A percentile compares a stretch with the other conserved stretches of the same genome.
Conservation (phyloP, 768 basidiomycete species). For the Daedalea quercina region DNA sequence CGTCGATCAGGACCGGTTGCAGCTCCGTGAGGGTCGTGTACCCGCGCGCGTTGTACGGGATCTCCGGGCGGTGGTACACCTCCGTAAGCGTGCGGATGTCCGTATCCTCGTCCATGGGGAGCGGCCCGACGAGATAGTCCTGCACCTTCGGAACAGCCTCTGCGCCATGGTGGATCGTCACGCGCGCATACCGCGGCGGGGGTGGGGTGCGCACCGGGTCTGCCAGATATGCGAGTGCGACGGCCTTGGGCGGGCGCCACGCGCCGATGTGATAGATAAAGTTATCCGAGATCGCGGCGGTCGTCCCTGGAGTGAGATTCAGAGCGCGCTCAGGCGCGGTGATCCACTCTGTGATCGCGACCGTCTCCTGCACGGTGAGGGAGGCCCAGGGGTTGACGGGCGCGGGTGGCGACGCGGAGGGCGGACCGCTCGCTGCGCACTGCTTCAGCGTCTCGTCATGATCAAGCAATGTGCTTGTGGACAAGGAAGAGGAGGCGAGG, state of each 20-base stretch:
- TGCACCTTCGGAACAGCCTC: conserved; percentile 33
- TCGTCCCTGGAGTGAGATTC: conserved; percentile 43
- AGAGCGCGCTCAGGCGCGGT: conserved; percentile 31
- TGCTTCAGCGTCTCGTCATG: conserved; percentile 17
- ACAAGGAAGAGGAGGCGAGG: not conserved
- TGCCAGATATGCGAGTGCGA: conserved; percentile 40
- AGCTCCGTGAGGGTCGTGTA: conserved; percentile 26
- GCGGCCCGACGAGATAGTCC: conserved; percentile 54
- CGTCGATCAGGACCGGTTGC: conserved; percentile 23
- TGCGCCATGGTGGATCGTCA: conserved; percentile 46
- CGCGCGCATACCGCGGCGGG: conserved; percentile 38
- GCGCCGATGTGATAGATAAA: conserved; percentile 43
- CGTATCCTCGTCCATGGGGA: conserved; percentile 38
- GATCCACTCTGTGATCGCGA: conserved; percentile 41
- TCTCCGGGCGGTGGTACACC: conserved; percentile 44
- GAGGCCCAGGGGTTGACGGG: conserved; percentile 47
- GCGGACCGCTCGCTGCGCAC: conserved; percentile 28
- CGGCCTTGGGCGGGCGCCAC: conserved; percentile 41
- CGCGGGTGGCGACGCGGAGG: conserved; percentile 33
- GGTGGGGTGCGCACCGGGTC: conserved; percentile 17
- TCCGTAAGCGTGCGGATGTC: conserved; percentile 36
- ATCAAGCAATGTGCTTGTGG: not conserved
- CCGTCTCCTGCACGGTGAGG: conserved; percentile 37
- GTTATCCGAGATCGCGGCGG: conserved; percentile 36
- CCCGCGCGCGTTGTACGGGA: conserved; percentile 50